Percentiles rank a stretch among this genome's conserved stretches.
Conservation (phyloP, 169 alveolate species). For the Plasmodium vivax region DNA sequence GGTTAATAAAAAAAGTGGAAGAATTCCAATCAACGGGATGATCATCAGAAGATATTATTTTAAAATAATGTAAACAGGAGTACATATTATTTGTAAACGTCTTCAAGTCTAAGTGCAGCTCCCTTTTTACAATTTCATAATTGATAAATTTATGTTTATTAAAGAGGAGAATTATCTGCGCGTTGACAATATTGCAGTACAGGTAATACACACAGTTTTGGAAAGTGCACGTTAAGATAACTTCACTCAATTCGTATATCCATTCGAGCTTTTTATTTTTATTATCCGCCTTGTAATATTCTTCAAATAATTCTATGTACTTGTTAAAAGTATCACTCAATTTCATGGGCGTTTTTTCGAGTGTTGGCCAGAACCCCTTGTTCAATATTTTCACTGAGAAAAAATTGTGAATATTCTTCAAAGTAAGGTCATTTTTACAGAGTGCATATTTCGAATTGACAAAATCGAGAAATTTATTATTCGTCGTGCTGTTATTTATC, state of each 20-base stretch:
- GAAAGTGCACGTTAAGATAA: slow-evolving; percentile 52
- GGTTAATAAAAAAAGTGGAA: slow-evolving; percentile 45
- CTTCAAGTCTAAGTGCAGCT: slow-evolving; percentile 43
- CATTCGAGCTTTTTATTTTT: slow-evolving; percentile 82
- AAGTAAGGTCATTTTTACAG: neutral
- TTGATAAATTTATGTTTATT: slow-evolving; percentile 72
- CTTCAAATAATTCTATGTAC: slow-evolving; percentile 78
- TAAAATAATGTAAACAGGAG: slow-evolving; percentile 35
- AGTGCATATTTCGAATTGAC: neutral
- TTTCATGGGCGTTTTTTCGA: slow-evolving; percentile 60
- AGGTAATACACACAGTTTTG: slow-evolving; percentile 37
- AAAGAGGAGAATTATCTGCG: slow-evolving; percentile 81
- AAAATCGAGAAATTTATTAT: slow-evolving; percentile 70
- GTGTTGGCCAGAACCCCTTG: slow-evolving; percentile 85
- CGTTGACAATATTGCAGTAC: slow-evolving; percentile 80
- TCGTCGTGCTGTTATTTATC: slow-evolving; percentile 71
- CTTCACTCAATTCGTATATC: slow-evolving; percentile 84
- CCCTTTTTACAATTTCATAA: slow-evolving; percentile 48
- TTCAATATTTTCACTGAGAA: slow-evolving; percentile 84
- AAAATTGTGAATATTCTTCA: slow-evolving; percentile 26
- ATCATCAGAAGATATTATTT: slow-evolving; percentile 35
- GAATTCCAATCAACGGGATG: slow-evolving; percentile 34
- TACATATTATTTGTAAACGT: slow-evolving; percentile 56
- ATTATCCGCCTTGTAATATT: slow-evolving; percentile 78
- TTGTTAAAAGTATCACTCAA: slow-evolving; percentile 75